These are phyloP conservation scores for Fraxinus xanthoxyloides DNA, from an alignment of 305 asterid genomes.

Conservation along the genomic window DNA sequence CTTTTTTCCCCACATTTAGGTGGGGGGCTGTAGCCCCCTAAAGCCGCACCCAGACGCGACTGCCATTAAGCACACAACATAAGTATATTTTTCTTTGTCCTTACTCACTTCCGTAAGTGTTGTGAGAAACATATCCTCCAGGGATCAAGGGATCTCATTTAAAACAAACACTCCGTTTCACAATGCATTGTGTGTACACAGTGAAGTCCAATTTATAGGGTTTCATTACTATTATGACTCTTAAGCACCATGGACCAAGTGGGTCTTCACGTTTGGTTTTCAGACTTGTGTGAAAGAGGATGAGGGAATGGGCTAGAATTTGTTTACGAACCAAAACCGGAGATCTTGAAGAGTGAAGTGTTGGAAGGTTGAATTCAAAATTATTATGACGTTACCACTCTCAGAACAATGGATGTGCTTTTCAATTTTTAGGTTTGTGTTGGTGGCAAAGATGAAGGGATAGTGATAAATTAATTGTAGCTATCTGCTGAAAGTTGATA, in stretches of 20 bases:
- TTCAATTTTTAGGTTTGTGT: not conserved
- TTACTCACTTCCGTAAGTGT: not conserved
- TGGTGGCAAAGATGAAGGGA: not conserved
- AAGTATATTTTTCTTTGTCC: not conserved
- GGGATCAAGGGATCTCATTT: not conserved
- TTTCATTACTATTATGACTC: not conserved
- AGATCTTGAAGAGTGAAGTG: not conserved
- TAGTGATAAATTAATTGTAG: not conserved
- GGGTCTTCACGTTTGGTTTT: not conserved
- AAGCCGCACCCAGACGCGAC: not conserved
- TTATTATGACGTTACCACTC: not conserved
- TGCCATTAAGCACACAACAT: not conserved
- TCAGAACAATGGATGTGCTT: not conserved
- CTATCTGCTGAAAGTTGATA: not conserved
- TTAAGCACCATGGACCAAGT: not conserved
- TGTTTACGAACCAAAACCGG: not conserved
- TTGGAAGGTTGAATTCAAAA: not conserved
- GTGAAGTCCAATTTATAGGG: not conserved
- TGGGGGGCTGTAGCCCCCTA: not conserved
- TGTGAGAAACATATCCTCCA: not conserved
- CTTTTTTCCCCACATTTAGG: not conserved
- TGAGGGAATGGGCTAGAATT: not conserved
- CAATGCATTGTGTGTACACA: not conserved
- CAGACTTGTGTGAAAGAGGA: not conserved
- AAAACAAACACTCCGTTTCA: not conserved